Percentiles rank a stretch among this genome's conserved stretches.
These are phyloP conservation scores for Phyllachora maydis DNA, from an alignment of 2,329 filamentous ascomycete species.

Conservation along the genomic window DNA sequence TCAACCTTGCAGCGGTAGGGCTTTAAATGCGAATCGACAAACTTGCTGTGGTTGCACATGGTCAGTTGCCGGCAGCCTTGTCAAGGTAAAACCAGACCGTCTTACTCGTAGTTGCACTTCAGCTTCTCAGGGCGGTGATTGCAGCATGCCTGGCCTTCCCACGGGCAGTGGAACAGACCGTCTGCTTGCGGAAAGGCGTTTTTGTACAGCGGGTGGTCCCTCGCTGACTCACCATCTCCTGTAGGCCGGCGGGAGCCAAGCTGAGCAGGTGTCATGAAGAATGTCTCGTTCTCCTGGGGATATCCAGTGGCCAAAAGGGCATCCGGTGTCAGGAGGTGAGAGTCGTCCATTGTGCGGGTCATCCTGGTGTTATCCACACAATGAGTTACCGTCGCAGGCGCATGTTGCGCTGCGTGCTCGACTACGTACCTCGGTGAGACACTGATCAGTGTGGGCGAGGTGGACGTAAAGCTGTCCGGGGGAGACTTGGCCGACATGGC, in stretches of 20 bases:
- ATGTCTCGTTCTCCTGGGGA: too few relatives aligned
- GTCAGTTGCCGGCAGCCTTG: conserved; percentile 6
- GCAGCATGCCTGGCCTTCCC: conserved; percentile 50
- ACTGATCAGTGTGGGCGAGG: conserved; percentile 24
- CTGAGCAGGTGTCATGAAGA: conserved; percentile 18
- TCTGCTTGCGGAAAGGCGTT: conserved; percentile 41
- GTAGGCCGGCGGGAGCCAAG: conserved; percentile 23
- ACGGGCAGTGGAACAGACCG: conserved; percentile 87
- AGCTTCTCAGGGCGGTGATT: conserved; percentile 86
- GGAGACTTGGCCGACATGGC: too few relatives aligned
- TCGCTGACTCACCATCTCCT: conserved; percentile 33
- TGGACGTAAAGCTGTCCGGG: conserved; percentile 21
- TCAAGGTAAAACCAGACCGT: conserved; percentile 7
- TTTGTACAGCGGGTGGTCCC: conserved; percentile 53
- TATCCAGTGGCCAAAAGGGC: too few relatives aligned
- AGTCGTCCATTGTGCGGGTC: conserved; percentile 15
- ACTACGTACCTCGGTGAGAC: conserved; percentile 31
- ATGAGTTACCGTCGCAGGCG: too few relatives aligned
- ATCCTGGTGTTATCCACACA: too few relatives aligned
- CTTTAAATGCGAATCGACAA: conserved; percentile 89
- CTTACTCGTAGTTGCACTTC: conserved; percentile 98
- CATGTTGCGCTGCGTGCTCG: too few relatives aligned
- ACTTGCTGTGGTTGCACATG: conserved; percentile 45
- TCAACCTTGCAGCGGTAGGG: conserved; percentile 85
- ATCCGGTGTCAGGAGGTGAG: conserved; percentile 14